Evolutionary conservation across 78 protist genomes (phyloP).

Genomic region (Bodo saltans): DNA sequence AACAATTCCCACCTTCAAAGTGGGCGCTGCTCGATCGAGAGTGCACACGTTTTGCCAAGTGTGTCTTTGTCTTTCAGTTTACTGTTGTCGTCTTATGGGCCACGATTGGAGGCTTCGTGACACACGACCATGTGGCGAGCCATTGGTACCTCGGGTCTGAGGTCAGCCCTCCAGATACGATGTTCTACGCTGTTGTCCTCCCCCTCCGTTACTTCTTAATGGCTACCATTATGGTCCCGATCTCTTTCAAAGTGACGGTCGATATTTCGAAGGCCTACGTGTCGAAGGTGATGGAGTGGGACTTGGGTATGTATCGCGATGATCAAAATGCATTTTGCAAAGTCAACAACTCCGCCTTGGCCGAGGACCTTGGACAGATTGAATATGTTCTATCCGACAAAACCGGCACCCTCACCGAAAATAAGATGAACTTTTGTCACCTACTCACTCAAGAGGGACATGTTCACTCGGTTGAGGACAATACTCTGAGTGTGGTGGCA

Average conservation of each 20-base stretch:
- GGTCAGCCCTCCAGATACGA: too few relatives aligned
- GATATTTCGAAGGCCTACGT: constrained; percentile 55
- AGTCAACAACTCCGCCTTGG: constrained; percentile 54
- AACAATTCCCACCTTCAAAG: constrained; percentile 15
- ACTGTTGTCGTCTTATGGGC: constrained; percentile 1
- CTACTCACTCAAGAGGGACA: too few relatives aligned
- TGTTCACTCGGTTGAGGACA: too few relatives aligned
- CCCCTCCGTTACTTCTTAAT: constrained; percentile 59
- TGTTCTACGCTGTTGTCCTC: constrained; percentile 24
- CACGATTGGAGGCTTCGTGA: background rate
- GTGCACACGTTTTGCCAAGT: background rate
- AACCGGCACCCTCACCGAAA: constrained; percentile 57
- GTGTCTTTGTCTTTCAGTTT: constrained; percentile 19
- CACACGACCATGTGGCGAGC: too few relatives aligned
- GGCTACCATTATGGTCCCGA: constrained; percentile 75
- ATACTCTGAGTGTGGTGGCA: too few relatives aligned
- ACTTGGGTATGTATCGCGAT: constrained; percentile 55
- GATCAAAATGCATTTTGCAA: constrained; percentile 7
- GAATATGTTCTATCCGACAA: constrained; percentile 74
- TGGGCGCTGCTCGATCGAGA: background rate
- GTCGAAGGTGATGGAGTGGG: constrained; percentile 56
- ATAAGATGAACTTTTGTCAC: constrained; percentile 47
- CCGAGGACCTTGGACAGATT: constrained; percentile 84
- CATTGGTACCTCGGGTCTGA: background rate
- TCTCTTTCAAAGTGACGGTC: constrained; percentile 72